These are phyloP conservation scores for Lachnellula arida DNA, from an alignment of 2,329 filamentous ascomycete genomes.

Conservation along the genomic window DNA sequence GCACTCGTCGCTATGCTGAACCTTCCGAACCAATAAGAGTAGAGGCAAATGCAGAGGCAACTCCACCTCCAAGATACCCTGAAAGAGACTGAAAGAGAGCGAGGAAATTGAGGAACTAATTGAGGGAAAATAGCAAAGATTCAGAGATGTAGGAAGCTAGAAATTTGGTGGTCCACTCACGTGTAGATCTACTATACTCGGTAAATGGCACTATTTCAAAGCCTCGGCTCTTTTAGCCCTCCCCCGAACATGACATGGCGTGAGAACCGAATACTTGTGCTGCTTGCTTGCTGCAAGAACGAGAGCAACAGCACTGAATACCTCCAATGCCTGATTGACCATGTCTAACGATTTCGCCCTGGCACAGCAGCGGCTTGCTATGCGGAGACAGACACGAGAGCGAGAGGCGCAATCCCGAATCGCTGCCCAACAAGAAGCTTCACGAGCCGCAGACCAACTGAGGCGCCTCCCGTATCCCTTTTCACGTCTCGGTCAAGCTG, in stretches of 20 bases:
- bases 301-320: neutral
- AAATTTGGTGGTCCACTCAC: neutral
- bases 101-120: too few species aligned
- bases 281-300: neutral
- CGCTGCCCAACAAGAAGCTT: slow-evolving; percentile 46
- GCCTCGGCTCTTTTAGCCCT: neutral
- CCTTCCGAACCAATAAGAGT: too few species aligned
- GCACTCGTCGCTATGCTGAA: too few species aligned
- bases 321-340: slow-evolving; percentile 26
- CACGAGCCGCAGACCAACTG: slow-evolving; percentile 50
- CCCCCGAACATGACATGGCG: neutral
- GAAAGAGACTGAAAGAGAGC: too few species aligned
- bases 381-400: slow-evolving; percentile 73
- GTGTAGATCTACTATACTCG: neutral
- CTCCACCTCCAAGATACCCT: too few species aligned
- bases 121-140: too few species aligned
- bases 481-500: slow-evolving; percentile 47
- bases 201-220: neutral
- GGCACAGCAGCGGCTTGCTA: slow-evolving; percentile 80
- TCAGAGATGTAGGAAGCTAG: too few species aligned
- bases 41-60: too few species aligned
- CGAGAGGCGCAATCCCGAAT: slow-evolving; percentile 55
- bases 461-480: slow-evolving; percentile 59
- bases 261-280: neutral
- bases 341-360: slow-evolving; percentile 60